A percentile compares a stretch with the other conserved stretches of the same genome.
Evolutionary conservation across 257 asterid genomes (phyloP).

Genomic region (Nicotiana paniculata): DNA sequence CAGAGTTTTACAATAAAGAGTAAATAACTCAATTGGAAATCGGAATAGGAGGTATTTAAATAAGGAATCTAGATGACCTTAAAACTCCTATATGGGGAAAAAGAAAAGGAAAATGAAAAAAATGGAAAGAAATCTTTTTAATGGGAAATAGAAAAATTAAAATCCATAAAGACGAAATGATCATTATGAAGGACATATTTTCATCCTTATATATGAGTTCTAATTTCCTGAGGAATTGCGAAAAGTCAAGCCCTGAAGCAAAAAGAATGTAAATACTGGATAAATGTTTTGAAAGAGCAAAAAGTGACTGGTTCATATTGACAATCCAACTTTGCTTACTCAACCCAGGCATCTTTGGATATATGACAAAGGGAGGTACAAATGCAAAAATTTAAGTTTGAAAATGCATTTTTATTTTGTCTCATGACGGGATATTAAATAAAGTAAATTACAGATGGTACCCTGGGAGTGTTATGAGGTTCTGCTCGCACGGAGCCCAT

Average conservation of each 20-base stretch:
- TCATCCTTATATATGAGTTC: background rate
- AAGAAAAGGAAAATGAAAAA: background rate
- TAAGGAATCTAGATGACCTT: background rate
- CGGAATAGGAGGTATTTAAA: background rate
- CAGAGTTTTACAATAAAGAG: background rate
- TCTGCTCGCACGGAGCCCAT: slow-evolving; percentile 83
- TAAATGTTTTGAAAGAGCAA: background rate
- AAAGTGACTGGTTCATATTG: background rate
- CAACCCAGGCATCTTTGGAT: background rate
- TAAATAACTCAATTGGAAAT: background rate
- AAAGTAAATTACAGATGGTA: slow-evolving; percentile 17
- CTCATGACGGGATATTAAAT: background rate
- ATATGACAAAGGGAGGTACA: background rate
- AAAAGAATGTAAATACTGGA: background rate
- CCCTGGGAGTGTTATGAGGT: slow-evolving; percentile 90
- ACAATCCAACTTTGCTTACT: background rate
- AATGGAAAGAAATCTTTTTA: background rate
- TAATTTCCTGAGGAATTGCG: background rate
- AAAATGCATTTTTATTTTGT: background rate
- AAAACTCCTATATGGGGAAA: background rate
- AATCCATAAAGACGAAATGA: background rate
- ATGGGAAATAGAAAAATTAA: background rate
- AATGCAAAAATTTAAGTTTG: background rate
- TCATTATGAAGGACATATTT: background rate
- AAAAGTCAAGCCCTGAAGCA: background rate